phyloP scores from a whole-genome alignment of 2,329 filamentous ascomycete genomes.

The Hymenoscyphus fraxineus region DNA sequence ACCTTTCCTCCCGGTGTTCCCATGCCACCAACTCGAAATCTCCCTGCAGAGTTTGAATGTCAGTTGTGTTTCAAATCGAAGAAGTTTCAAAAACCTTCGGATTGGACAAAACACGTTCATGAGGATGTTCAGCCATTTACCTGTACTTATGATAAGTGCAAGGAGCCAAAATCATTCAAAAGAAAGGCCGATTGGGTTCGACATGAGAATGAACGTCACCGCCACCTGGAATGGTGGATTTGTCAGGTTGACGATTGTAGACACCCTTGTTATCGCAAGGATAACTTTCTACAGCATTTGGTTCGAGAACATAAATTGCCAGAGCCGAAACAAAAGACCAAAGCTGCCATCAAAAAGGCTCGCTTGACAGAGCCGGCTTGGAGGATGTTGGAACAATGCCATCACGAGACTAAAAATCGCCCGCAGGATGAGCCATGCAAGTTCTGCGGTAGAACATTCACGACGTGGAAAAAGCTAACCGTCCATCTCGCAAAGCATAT shows the following conservation, averaged over 20 bases:
- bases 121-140: constrained; percentile 92
- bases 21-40: constrained; percentile 68
- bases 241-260: constrained; percentile 77
- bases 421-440: constrained; percentile 77
- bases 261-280: constrained; percentile 80
- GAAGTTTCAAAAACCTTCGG: constrained; percentile 84
- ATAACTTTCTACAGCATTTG: constrained; percentile 91
- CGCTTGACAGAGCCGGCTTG: constrained; percentile 62
- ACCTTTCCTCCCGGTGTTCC: constrained; percentile 80
- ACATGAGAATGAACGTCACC: constrained; percentile 87
- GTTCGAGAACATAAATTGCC: constrained; percentile 85
- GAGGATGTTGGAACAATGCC: constrained; percentile 68
- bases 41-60: constrained; percentile 88
- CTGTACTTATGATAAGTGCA: constrained; percentile 81
- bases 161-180: constrained; percentile 88
- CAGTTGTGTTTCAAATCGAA: constrained; percentile 81
- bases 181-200: constrained; percentile 94
- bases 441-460: constrained; percentile 79
- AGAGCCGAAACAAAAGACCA: constrained; percentile 77
- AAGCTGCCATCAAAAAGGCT: constrained; percentile 60
- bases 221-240: constrained; percentile 87
- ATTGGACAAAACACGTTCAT: constrained; percentile 96
- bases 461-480: constrained; percentile 87
- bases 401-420: constrained; percentile 60
- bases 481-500: constrained; percentile 94